Percentiles rank a stretch among this genome's conserved stretches.
Evolutionary conservation across 1,139 yeast species (phyloP).

Genomic region (Debaryomyces sp.): DNA sequence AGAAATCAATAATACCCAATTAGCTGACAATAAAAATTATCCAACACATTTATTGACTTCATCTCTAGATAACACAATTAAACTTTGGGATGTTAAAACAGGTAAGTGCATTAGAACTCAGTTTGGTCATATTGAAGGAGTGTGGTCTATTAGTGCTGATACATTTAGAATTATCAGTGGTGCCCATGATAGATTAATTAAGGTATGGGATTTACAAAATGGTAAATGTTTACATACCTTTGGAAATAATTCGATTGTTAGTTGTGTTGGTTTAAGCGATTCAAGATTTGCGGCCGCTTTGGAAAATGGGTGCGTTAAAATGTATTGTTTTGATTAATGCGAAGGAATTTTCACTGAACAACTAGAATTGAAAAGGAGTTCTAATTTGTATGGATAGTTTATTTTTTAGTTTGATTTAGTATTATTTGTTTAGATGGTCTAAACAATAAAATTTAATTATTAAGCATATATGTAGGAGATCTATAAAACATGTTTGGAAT

Average conservation of each 20-base stretch:
- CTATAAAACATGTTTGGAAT: background rate
- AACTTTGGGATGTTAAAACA: conserved; percentile 85
- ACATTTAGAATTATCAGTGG: conserved; percentile 93
- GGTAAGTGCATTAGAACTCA: conserved; percentile 91
- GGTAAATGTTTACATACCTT: conserved; percentile 95
- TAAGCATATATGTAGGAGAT: background rate
- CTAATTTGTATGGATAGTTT: background rate
- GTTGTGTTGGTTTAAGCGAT: conserved; percentile 89
- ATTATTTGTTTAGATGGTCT: background rate
- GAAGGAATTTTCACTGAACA: background rate
- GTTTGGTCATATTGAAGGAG: conserved; percentile 97
- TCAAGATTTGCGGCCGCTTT: conserved; percentile 88
- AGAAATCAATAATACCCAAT: conserved; percentile 26
- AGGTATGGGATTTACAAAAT: conserved; percentile 94
- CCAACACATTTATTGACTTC: conserved; percentile 89
- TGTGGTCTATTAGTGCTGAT: conserved; percentile 95
- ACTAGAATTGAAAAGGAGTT: background rate
- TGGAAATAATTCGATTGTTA: conserved; percentile 72
- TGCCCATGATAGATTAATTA: conserved; percentile 86
- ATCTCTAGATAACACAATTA: conserved; percentile 90
- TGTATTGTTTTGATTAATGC: conserved; percentile 70
- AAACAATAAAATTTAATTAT: background rate
- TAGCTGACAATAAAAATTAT: conserved; percentile 33
- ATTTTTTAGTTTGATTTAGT: background rate
- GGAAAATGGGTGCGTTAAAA: conserved; percentile 80